These are phyloP conservation scores for Apocynum venetum DNA, from an alignment of 257 asterid genomes.

Conservation along the genomic window DNA sequence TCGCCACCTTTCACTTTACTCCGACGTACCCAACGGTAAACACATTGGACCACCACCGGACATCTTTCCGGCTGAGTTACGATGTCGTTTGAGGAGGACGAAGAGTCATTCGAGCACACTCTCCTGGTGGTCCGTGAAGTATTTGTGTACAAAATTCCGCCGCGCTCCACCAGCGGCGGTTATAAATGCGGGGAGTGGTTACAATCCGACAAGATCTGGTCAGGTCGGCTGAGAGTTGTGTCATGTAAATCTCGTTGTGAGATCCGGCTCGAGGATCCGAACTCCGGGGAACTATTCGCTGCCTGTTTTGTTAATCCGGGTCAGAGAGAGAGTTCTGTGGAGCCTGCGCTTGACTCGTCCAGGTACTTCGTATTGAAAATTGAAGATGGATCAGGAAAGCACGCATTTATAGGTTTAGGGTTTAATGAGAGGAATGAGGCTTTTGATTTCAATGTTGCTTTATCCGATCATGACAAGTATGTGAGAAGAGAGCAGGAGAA, in stretches of 20 bases:
- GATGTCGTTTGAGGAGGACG: conserved; percentile 81
- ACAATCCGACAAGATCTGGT: conserved; percentile 98
- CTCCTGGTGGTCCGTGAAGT: conserved; percentile 94
- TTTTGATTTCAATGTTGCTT: conserved; percentile 86
- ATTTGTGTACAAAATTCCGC: conserved; percentile 91
- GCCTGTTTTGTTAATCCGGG: conserved; percentile 90
- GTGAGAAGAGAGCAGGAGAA: conserved; percentile 72
- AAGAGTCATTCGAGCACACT: conserved; percentile 89
- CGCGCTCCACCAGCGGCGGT: conserved; percentile 95
- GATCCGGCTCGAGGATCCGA: conserved; percentile 95
- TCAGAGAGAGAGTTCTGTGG: conserved; percentile 84
- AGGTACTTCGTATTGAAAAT: conserved; percentile 87
- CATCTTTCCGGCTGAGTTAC: background rate
- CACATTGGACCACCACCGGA: conserved; percentile 2
- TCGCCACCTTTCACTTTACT: background rate
- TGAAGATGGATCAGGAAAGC: conserved; percentile 91
- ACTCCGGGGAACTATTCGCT: conserved; percentile 88
- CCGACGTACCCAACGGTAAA: background rate
- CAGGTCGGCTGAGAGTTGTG: conserved; percentile 87
- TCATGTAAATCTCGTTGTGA: conserved; percentile 78
- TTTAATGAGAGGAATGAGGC: conserved; percentile 95
- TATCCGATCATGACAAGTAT: conserved; percentile 92
- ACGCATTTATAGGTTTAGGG: conserved; percentile 88
- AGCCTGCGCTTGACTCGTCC: conserved; percentile 83
- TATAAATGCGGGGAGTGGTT: conserved; percentile 99